These are phyloP conservation scores for Auriscalpium microsporum DNA, from an alignment of 768 basidiomycete genomes.

Conservation along the genomic window DNA sequence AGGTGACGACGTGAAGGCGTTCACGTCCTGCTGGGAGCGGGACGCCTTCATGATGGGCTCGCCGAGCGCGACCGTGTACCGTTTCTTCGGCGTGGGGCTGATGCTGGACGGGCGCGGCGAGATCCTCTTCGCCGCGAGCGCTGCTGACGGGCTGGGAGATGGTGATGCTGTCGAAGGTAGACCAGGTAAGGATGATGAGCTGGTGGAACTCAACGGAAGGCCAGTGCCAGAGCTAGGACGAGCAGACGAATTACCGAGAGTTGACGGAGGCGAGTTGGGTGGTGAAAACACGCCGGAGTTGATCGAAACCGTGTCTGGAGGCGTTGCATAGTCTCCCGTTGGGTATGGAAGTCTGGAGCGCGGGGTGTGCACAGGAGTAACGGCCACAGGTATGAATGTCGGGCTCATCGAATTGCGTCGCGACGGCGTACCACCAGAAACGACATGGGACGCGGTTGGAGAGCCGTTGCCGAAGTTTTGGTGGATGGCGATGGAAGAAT, in stretches of 20 bases:
- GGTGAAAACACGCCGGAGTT: slow-evolving; percentile 39
- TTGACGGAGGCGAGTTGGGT: slow-evolving; percentile 38
- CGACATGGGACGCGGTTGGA: slow-evolving; percentile 2
- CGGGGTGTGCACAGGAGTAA: slow-evolving; percentile 27
- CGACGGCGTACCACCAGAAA: slow-evolving; percentile 21
- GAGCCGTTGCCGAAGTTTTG: slow-evolving; percentile 29
- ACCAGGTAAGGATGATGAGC: slow-evolving; percentile 17
- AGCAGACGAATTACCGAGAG: slow-evolving; percentile 10
- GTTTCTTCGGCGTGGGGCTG: slow-evolving; percentile 62
- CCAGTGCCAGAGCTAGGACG: slow-evolving; percentile 44
- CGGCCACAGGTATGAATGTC: slow-evolving; percentile 41
- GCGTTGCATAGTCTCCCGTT: slow-evolving; percentile 73
- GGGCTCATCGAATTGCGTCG: slow-evolving; percentile 48
- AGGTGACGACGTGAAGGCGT: slow-evolving; percentile 14
- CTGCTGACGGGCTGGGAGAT: slow-evolving; percentile 19
- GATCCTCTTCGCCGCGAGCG: slow-evolving; percentile 26
- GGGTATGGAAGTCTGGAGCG: slow-evolving; percentile 70
- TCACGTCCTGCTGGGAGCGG: slow-evolving; percentile 20
- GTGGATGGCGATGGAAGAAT: slow-evolving; percentile 40
- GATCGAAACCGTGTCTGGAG: slow-evolving; percentile 34
- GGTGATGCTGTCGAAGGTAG: slow-evolving; percentile 14
- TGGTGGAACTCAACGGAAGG: slow-evolving; percentile 25
- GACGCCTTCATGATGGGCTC: slow-evolving; percentile 45
- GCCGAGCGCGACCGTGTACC: slow-evolving; percentile 81
- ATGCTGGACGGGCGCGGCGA: slow-evolving; percentile 47